Conservation (phyloP, 2,329 filamentous ascomycete species). For the Metarhizium rileyi region DNA sequence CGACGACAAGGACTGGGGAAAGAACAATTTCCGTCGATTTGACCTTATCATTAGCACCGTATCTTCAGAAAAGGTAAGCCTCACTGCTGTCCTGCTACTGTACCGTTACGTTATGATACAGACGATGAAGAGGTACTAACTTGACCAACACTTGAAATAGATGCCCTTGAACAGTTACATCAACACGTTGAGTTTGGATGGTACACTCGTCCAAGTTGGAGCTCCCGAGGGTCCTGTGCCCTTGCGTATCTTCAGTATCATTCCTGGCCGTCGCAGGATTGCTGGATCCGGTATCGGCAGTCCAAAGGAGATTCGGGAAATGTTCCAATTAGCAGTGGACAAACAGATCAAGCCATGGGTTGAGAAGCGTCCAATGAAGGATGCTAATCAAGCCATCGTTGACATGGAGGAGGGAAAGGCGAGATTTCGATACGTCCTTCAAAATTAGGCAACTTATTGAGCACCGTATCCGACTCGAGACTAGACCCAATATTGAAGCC, state of each 20-base stretch:
- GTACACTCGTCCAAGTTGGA: slow-evolving; percentile 57
- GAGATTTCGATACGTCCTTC: slow-evolving; percentile 36
- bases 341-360: slow-evolving; percentile 48
- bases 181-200: slow-evolving; percentile 45
- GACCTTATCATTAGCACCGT: slow-evolving; percentile 53
- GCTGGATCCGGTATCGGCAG: slow-evolving; percentile 37
- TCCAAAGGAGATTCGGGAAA: slow-evolving; percentile 48
- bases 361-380: slow-evolving; percentile 42
- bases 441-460: slow-evolving; percentile 21
- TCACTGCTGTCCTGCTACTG: background rate
- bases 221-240: slow-evolving; percentile 13
- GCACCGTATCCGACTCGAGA: background rate
- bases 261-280: slow-evolving; percentile 41
- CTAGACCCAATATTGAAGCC: background rate
- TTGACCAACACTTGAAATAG: slow-evolving; percentile 3
- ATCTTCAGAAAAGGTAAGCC: slow-evolving; percentile 24
- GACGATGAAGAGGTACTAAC: background rate
- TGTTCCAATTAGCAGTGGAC: slow-evolving; percentile 46
- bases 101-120: background rate
- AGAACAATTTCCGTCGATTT: slow-evolving; percentile 38
- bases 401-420: slow-evolving; percentile 46
- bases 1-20: slow-evolving; percentile 45
- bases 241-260: slow-evolving; percentile 33
- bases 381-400: slow-evolving; percentile 45
- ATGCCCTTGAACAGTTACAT: slow-evolving; percentile 57